Conservation (phyloP, 345 rosid genomes). For the Psidium guajava region DNA sequence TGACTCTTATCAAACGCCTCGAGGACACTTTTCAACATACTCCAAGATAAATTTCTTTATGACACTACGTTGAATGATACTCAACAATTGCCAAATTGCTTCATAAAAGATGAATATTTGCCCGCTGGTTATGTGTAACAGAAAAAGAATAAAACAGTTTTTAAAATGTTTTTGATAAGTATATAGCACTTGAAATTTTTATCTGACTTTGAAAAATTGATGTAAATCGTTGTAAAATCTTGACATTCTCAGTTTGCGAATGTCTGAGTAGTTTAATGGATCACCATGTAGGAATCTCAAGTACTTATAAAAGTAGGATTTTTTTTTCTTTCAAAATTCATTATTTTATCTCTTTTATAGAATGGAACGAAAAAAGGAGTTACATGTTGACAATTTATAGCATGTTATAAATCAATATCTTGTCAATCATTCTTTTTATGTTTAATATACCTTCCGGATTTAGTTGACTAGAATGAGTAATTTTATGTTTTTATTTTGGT, state of each 20-base stretch:
- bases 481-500: not conserved
- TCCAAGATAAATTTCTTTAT: not conserved
- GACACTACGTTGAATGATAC: not conserved
- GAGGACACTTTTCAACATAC: not conserved
- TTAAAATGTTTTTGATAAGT: not conserved
- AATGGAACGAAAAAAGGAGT: not conserved
- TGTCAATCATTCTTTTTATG: not conserved
- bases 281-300: not conserved
- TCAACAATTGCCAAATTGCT: not conserved
- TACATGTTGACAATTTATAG: not conserved
- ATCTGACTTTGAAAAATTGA: not conserved
- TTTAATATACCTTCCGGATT: not conserved
- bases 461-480: not conserved
- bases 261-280: not conserved
- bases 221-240: not conserved
- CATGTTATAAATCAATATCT: not conserved
- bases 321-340: not conserved
- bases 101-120: not conserved
- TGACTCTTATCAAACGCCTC: not conserved
- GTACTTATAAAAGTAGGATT: not conserved
- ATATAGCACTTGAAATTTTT: not conserved
- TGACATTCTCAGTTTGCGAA: not conserved
- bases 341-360: not conserved
- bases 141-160: not conserved
- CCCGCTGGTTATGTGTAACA: rapidly evolving